Evolutionary conservation across 2,329 filamentous ascomycete genomes (phyloP).

Genomic region (Tolypocladium paradoxum): DNA sequence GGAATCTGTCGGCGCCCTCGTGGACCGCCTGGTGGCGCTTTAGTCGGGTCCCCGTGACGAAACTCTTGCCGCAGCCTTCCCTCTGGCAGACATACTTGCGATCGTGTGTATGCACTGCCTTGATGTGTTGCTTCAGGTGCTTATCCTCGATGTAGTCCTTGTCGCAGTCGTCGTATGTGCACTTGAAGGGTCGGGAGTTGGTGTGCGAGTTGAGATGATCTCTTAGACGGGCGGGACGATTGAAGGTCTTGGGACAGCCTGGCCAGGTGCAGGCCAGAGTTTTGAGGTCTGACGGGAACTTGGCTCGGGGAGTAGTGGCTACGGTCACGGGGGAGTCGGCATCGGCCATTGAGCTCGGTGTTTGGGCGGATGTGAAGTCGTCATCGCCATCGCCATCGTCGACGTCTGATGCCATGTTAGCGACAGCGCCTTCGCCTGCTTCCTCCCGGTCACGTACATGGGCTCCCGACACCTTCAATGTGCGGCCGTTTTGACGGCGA

Average conservation of each 20-base stretch:
- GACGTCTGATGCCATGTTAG: slow-evolving; percentile 8
- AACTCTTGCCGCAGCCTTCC: slow-evolving; percentile 65
- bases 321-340: slow-evolving; percentile 20
- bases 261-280: slow-evolving; percentile 65
- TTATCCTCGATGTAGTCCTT: slow-evolving; percentile 82
- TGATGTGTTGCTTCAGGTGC: slow-evolving; percentile 76
- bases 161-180: slow-evolving; percentile 57
- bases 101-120: slow-evolving; percentile 65
- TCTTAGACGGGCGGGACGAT: slow-evolving; percentile 69
- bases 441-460: slow-evolving; percentile 10
- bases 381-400: slow-evolving; percentile 25
- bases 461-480: slow-evolving; percentile 8
- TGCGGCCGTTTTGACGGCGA: slow-evolving; percentile 17
- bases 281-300: slow-evolving; percentile 62
- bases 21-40: slow-evolving; percentile 71
- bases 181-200: slow-evolving; percentile 71
- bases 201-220: slow-evolving; percentile 78
- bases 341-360: slow-evolving; percentile 22
- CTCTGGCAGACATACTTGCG: slow-evolving; percentile 62
- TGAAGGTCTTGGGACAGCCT: slow-evolving; percentile 73
- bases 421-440: not conserved
- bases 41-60: slow-evolving; percentile 69
- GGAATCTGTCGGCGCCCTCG: slow-evolving; percentile 59
- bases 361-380: slow-evolving; percentile 18
- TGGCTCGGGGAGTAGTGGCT: slow-evolving; percentile 32